Conservation (phyloP, 352 stramenopile genomes). For the Pythium pyrilobum region DNA sequence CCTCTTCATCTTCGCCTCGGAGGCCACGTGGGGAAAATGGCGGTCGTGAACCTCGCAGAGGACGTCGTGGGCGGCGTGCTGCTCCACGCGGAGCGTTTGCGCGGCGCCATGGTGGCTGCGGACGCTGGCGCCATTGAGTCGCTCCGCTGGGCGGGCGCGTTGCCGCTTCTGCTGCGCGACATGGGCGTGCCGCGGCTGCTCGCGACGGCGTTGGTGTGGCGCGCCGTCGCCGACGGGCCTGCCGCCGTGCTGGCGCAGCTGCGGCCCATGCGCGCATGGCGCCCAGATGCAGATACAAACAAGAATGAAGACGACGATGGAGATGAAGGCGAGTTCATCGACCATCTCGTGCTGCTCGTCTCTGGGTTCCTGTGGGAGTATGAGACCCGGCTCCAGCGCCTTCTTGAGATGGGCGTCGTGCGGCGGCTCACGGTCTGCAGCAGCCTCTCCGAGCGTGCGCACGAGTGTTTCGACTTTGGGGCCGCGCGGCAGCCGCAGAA, state of each 20-base stretch:
- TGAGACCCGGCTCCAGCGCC: constrained; percentile 23
- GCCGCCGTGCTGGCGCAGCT: constrained; percentile 9
- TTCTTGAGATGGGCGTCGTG: constrained; percentile 37
- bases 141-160: constrained; percentile 56
- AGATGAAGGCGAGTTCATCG: constrained; percentile 10
- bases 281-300: neutral
- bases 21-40: neutral
- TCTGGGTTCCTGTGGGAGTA: constrained; percentile 66
- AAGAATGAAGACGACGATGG: constrained; percentile 8
- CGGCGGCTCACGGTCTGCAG: constrained; percentile 49
- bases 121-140: constrained; percentile 55
- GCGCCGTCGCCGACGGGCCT: constrained; percentile 13
- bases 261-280: neutral
- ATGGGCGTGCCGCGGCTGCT: constrained; percentile 50
- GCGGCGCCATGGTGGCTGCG: constrained; percentile 37
- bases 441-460: constrained; percentile 57
- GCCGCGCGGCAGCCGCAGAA: constrained; percentile 7
- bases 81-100: constrained; percentile 48
- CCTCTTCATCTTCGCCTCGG: constrained; percentile 4
- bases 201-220: constrained; percentile 27
- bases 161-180: constrained; percentile 64
- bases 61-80: constrained; percentile 52
- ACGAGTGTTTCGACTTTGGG: constrained; percentile 64
- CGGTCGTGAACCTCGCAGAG: constrained; percentile 47
- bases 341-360: constrained; percentile 49